Evolutionary conservation across 305 asterid species (phyloP).

Genomic region (Solanum hybrid): DNA sequence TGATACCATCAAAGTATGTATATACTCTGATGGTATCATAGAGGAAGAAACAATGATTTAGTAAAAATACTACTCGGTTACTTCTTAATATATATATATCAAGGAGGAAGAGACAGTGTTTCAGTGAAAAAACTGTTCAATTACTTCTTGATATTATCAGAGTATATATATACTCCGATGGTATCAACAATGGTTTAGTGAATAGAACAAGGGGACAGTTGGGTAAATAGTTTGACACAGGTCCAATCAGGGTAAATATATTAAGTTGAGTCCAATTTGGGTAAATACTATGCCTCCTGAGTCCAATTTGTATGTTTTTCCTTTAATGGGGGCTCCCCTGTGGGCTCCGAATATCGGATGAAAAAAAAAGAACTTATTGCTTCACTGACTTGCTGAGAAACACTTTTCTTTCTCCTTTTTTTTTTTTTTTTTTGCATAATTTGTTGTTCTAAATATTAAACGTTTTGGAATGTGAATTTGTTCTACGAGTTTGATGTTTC

Average conservation of each 20-base stretch:
- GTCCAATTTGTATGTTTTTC: not conserved
- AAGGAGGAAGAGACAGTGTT: not conserved
- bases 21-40: not conserved
- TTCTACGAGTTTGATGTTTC: not conserved
- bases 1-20: not conserved
- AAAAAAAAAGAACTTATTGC: too few species aligned
- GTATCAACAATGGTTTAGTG: not conserved
- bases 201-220: not conserved
- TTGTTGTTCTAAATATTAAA: not conserved
- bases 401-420: too few species aligned
- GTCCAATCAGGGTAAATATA: not conserved
- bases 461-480: not conserved
- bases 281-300: not conserved
- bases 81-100: too few species aligned
- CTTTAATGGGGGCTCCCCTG: rapidly evolving
- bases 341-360: not conserved
- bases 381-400: not conserved
- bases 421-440: not conserved
- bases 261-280: not conserved
- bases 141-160: not conserved
- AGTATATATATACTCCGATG: not conserved
- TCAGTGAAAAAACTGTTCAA: not conserved
- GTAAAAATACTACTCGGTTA: not conserved
- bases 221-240: not conserved
- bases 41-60: not conserved